Evolutionary conservation across 2,329 filamentous ascomycete genomes (phyloP), one percentile per base, ranked within the genome.

Genomic region (Cladosporium sp.): DNA sequence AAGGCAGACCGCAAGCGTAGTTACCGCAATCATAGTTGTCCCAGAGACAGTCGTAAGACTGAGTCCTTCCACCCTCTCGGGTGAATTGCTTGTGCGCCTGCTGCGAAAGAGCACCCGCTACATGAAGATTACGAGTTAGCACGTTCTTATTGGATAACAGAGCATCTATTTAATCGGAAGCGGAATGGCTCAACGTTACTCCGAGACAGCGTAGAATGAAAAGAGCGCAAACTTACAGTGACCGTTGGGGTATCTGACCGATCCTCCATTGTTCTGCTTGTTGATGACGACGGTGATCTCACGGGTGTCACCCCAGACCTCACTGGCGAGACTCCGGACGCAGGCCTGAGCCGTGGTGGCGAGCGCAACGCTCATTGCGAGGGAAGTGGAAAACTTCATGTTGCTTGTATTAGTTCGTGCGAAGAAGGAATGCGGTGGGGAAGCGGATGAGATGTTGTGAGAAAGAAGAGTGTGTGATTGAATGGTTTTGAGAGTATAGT

Each of bases 1-100:
- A 57, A 6, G 54, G 54, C 26, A 57, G 54, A n/a, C 54, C 54
- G 21, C 54, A 57, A 3, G 32, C 32, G 14, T 57, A 57, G 54
- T 57, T 57, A 21, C 54, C 30, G 32, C 54, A 57, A 8, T 57
- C 54, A 13, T 57, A 57, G 32, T 23, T 57, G 54, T 57, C 54
- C 54, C 54, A 57, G 11, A 57, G 18, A 7, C 54, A 39, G 30
- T 57, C 34, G 21, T 57, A 57, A 3, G 32, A 30, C 23, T 57
- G 54, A 2, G 54, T 39, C 18, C 23, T 57, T 14, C 54, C 54
- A 57, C 18, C 32, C 1, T 7, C 21, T 2, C 7, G 21, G 1
- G 23, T 25, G 14, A 8, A 6, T 14, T 57, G 30, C 21, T 36
- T 34, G 54, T 28, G 54, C 5, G 54, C 30, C 21, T 57, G 54